A percentile compares a stretch with the other conserved stretches of the same genome.
phyloP scores from a whole-genome alignment of 176 grass and related monocot species.

The Poa annua region DNA sequence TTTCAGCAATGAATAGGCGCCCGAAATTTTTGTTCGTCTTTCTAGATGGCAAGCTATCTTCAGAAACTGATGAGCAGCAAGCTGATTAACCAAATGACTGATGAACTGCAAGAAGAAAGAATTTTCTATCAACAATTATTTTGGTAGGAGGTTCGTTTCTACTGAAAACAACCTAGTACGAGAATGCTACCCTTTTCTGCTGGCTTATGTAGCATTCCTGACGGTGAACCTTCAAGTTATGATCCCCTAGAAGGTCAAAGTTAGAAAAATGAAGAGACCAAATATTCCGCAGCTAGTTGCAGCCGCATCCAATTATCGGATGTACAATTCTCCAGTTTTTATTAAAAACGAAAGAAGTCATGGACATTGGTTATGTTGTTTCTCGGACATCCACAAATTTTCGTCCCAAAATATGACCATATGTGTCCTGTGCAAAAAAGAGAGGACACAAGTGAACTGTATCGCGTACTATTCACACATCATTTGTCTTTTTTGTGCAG shows the following conservation, averaged over 20 bases:
- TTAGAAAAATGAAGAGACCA: neutral
- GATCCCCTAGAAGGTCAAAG: slow-evolving; percentile 48
- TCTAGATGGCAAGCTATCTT: slow-evolving; percentile 82
- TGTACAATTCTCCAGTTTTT: too few relatives aligned
- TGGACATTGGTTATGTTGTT: too few relatives aligned
- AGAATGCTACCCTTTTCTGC: slow-evolving; percentile 46
- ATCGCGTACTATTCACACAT: too few relatives aligned
- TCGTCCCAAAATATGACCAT: too few relatives aligned
- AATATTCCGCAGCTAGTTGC: too few relatives aligned
- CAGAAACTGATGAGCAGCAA: slow-evolving; percentile 70
- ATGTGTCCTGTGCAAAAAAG: too few relatives aligned
- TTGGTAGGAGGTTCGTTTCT: slow-evolving; percentile 1
- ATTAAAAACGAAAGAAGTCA: too few relatives aligned
- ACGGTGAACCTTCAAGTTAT: slow-evolving; percentile 48
- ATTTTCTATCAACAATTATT: slow-evolving; percentile 14
- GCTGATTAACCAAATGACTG: slow-evolving; percentile 84
- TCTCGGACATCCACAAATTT: too few relatives aligned
- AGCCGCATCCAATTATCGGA: too few relatives aligned
- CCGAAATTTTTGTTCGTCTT: slow-evolving; percentile 53
- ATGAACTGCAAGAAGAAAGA: slow-evolving; percentile 69
- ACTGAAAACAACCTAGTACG: neutral
- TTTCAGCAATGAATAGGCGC: slow-evolving; percentile 76
- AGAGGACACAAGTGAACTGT: too few relatives aligned
- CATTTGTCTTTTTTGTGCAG: too few relatives aligned
- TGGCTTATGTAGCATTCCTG: slow-evolving; percentile 59